phyloP scores from a whole-genome alignment of 352 stramenopile species.

The Hyaloperonospora arabidopsidis region DNA sequence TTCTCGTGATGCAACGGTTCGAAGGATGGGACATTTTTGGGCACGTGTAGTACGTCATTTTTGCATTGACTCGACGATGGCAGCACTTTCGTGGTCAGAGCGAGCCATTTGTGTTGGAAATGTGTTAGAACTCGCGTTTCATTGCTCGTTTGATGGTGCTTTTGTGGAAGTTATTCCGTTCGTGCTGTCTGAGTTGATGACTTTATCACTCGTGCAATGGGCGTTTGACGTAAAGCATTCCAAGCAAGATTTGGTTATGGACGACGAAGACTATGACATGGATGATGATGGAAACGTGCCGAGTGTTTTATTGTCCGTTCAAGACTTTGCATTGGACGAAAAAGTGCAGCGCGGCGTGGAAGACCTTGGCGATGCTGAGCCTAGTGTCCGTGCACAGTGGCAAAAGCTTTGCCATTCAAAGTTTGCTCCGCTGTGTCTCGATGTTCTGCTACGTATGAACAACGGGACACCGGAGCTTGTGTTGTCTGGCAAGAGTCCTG shows the following conservation, averaged over 20 bases:
- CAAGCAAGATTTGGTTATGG: constrained; percentile 11
- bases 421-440: constrained; percentile 35
- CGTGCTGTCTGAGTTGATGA: constrained; percentile 26
- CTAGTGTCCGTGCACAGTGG: constrained; percentile 33
- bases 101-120: constrained; percentile 31
- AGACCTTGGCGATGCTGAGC: constrained; percentile 12
- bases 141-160: constrained; percentile 20
- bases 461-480: not conserved
- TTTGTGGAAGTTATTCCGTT: constrained; percentile 18
- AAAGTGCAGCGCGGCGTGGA: constrained; percentile 9
- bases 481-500: constrained; percentile 12
- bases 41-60: constrained; percentile 9
- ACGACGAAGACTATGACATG: constrained; percentile 28
- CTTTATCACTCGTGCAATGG: constrained; percentile 29
- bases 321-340: constrained; percentile 12
- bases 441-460: constrained; percentile 18
- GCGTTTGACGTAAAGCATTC: constrained; percentile 29
- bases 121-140: constrained; percentile 26
- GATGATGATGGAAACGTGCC: constrained; percentile 15
- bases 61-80: not conserved
- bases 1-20: constrained; percentile 1
- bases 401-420: constrained; percentile 33
- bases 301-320: constrained; percentile 9
- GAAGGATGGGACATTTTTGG: constrained; percentile 11
- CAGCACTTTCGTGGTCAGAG: constrained; percentile 25